phyloP scores from a whole-genome alignment of 768 basidiomycete genomes.

The Boletus subparvulus region DNA sequence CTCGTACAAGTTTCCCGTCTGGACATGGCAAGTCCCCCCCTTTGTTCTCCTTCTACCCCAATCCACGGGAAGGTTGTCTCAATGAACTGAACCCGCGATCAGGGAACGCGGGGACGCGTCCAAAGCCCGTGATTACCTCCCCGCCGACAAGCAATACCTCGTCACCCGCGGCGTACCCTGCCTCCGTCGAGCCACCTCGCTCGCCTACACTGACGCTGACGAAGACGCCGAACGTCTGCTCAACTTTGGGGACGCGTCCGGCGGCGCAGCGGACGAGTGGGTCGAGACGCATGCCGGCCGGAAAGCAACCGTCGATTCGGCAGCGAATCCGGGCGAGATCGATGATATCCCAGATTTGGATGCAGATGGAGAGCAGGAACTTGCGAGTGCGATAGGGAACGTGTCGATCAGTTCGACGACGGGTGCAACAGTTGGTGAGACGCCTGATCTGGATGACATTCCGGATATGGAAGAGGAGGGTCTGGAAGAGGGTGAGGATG shows the following conservation, averaged over 20 bases:
- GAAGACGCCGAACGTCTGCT: constrained; percentile 95
- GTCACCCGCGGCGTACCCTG: constrained; percentile 96
- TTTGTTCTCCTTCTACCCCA: background rate
- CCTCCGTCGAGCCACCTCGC: constrained; percentile 85
- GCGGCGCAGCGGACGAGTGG: constrained; percentile 82
- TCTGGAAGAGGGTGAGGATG: constrained; percentile 84
- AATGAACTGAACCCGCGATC: constrained; percentile 6
- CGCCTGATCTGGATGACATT: constrained; percentile 95
- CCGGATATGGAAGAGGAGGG: constrained; percentile 99
- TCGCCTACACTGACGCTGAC: constrained; percentile 93
- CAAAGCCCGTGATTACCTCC: constrained; percentile 90
- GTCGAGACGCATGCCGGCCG: constrained; percentile 95
- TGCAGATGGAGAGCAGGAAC: constrained; percentile 57
- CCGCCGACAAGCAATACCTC: constrained; percentile 93
- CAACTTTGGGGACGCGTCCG: constrained; percentile 68
- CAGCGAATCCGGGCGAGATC: constrained; percentile 62
- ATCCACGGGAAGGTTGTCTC: background rate
- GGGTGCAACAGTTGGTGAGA: constrained; percentile 46
- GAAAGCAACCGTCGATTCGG: constrained; percentile 49
- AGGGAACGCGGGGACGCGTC: constrained; percentile 93
- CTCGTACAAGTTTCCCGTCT: constrained; percentile 97
- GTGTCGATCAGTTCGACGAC: constrained; percentile 43
- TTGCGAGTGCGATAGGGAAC: constrained; percentile 44
- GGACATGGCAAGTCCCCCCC: constrained; percentile 74
- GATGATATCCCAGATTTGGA: constrained; percentile 89